Evolutionary conservation across 2,329 filamentous ascomycete species (phyloP).

Genomic region (Arthrobotrys iridis): DNA sequence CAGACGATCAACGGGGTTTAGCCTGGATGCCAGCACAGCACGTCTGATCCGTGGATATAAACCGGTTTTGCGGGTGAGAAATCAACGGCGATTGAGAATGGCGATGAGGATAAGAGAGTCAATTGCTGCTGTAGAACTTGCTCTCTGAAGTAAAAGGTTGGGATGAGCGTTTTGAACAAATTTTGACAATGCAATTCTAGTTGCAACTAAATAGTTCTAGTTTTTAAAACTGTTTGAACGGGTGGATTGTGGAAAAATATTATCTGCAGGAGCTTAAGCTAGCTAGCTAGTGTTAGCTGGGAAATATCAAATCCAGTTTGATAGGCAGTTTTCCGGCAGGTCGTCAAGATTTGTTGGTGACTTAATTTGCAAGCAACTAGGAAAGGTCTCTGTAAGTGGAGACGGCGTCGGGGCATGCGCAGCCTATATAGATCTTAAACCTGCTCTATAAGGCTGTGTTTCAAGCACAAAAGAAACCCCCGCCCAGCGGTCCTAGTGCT

Average conservation of each 20-base stretch:
- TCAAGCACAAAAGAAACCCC: constrained; percentile 32
- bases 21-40: constrained; percentile 30
- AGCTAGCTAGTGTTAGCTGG: constrained; percentile 1
- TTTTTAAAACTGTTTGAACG: neutral
- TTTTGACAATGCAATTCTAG: too few species aligned
- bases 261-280: constrained; percentile 37
- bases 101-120: constrained; percentile 3
- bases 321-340: constrained; percentile 38
- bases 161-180: neutral
- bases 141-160: neutral
- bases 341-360: constrained; percentile 28
- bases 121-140: constrained; percentile 8
- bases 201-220: neutral
- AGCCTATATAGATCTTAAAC: constrained; percentile 51
- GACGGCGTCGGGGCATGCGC: constrained; percentile 35
- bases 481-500: constrained; percentile 38
- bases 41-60: constrained; percentile 37
- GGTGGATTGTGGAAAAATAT: constrained; percentile 3
- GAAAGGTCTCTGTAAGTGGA: constrained; percentile 37
- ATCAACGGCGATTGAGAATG: neutral
- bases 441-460: constrained; percentile 51
- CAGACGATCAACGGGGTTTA: constrained; percentile 30
- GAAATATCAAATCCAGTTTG: constrained; percentile 43
- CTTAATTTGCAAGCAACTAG: constrained; percentile 33
- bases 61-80: constrained; percentile 36